Evolutionary conservation across 805 yeast species (phyloP), one percentile per base, ranked within the genome.

Genomic region (Kuraishia floccosa): DNA sequence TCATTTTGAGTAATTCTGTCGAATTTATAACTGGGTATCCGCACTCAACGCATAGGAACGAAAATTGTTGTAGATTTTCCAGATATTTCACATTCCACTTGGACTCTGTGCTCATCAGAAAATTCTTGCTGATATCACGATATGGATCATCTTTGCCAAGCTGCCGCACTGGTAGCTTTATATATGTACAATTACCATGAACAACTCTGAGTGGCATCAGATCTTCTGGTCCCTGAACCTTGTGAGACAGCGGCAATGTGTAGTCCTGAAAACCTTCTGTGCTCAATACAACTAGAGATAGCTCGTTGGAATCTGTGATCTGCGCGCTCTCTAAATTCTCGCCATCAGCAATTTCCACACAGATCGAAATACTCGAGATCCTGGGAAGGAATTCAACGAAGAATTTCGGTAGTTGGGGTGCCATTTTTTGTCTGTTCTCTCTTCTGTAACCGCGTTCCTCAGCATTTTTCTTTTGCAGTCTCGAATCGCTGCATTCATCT

Each of bases 1-100:
- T 45, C 27, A 73, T 54, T 10, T 46, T 51, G 3, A 27, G 15
- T 12, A 61, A 46, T 1, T 47, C 30, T 0, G 25, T n/a, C 65
- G 72, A 10, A 18, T 36, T 27, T 54, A 60, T 4, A 12, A 25
- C 16, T 2, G 5, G 11, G 2, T 8, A 5, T 11, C 21, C 25
- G 19, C 35, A 32, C 11, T 28, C n/a, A 8, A 11, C 25, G 25
- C 35, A 32, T 15, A 13, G 12, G 9, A 32, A 14, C 17, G 17
- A 13, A 28, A 30, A 26, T n/a, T n/a, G n/a, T n/a, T n/a, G n/a
- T n/a, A n/a, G n/a, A n/a, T n/a, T n/a, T n/a, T n/a, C 15, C 18
- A 32, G 24, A n/a, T 29, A 15, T 10, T 19, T 24, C 14, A 15
- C 29, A 9, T 19, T 10, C 35, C 35, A 32, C 17, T 24, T 29